Base-by-base conservation (phyloP, 2,329 filamentous ascomycete genomes). In the Beauveria medogensis region DNA sequence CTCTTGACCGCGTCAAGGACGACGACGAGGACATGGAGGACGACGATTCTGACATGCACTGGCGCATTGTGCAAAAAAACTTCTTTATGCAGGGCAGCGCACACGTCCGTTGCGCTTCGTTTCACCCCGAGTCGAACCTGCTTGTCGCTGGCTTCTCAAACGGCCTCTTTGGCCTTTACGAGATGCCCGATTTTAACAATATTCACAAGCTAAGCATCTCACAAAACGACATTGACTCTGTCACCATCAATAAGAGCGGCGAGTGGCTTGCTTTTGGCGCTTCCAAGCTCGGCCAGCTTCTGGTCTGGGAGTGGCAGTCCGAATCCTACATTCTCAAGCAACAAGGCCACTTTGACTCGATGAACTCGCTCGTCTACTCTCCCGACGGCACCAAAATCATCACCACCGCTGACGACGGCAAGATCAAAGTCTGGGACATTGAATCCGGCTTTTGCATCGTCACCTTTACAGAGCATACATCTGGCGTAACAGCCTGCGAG, bases 241-340 rank as follows among this genome's bases (percentile, higher is more conserved):
- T 97, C 60, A 91, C 92, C 0, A 91, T 97, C 70, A 99, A 97
- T 77, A 89, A 90, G 72, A 90, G 88, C 37, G 94, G 94, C 57
- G 93, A 97, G 76, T 99, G 94, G 94, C 78, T 99, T 24, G 95
- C 95, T 0, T 97, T 99, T 72, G 94, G 93, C 16, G 94, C 95
- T 0, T 96, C 94, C 2, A 95, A 95, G 69, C 82, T 96, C 5
- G 95, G 95, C 0, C 94, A 99, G 71, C 80, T 99, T n/a, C 78
- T 99, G 4, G 94, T 99, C 4, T 99, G 94, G 94, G 94, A 99
- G 73, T 99, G 95, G 92, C 93, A 97, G 72, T 99, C 94, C 0
- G 95, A 99, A 74, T 97, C 93, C 6, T 99, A 99, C 73, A 95
- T 99, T 62, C 79, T 99, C 53, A 99, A 99, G 75, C 94, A 99